Evolutionary conservation across 2,329 filamentous ascomycete genomes (phyloP).

Genomic region (Coniochaeta pulveracea): DNA sequence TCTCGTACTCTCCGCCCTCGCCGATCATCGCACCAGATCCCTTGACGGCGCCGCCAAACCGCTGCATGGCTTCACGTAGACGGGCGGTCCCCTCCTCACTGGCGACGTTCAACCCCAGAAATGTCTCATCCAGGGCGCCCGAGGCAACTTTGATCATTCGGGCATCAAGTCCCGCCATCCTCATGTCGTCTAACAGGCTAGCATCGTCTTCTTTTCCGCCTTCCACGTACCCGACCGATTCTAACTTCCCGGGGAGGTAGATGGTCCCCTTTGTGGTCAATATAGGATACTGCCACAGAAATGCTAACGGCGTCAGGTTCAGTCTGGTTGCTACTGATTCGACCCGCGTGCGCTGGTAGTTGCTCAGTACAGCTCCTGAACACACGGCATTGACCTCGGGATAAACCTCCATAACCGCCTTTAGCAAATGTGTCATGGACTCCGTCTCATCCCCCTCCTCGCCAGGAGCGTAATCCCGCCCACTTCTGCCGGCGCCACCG

Average conservation of each 20-base stretch:
- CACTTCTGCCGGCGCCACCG: slow-evolving; percentile 59
- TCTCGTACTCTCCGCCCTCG: slow-evolving; percentile 95
- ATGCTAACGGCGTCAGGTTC: slow-evolving; percentile 73
- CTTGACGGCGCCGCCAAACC: slow-evolving; percentile 48
- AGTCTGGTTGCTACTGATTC: slow-evolving; percentile 82
- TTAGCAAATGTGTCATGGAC: slow-evolving; percentile 67
- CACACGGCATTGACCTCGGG: slow-evolving; percentile 78
- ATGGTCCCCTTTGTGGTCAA: too few species aligned
- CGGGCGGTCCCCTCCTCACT: slow-evolving; percentile 34
- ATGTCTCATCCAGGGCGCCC: slow-evolving; percentile 69
- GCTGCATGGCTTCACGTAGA: slow-evolving; percentile 42
- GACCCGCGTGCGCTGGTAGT: slow-evolving; percentile 91
- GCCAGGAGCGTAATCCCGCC: slow-evolving; percentile 50
- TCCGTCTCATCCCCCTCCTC: slow-evolving; percentile 66
- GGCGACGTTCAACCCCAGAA: slow-evolving; percentile 74
- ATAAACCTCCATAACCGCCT: slow-evolving; percentile 51
- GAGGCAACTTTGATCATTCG: slow-evolving; percentile 91
- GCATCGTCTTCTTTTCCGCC: slow-evolving; percentile 27
- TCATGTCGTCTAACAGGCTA: slow-evolving; percentile 73
- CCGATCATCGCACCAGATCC: slow-evolving; percentile 65
- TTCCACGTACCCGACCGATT: slow-evolving; percentile 10
- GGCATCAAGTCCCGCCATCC: slow-evolving; percentile 65
- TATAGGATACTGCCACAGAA: slow-evolving; percentile 81
- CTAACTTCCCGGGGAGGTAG: slow-evolving; percentile 21
- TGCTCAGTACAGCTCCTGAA: slow-evolving; percentile 85